Percentiles rank a stretch among this genome's conserved stretches.
Evolutionary conservation across 768 basidiomycete genomes (phyloP).

Genomic region (Rhodocollybia butyracea): DNA sequence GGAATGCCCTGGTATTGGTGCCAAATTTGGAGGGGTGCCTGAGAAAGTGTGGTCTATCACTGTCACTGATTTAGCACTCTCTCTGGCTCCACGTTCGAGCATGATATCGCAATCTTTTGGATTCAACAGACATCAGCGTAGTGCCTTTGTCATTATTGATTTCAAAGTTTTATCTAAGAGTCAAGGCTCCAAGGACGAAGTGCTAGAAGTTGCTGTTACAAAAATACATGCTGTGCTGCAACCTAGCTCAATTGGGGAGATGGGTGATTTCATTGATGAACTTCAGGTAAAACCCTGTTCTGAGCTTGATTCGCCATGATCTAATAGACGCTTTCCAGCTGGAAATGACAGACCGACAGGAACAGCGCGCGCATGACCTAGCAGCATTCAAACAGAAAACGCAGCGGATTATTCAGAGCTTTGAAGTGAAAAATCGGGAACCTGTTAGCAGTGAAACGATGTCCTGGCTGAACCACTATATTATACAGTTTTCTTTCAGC

Average conservation of each 20-base stretch:
- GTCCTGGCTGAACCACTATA: constrained; percentile 56
- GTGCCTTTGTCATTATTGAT: constrained; percentile 85
- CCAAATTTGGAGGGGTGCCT: constrained; percentile 47
- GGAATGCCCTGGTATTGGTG: constrained; percentile 73
- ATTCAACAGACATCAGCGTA: constrained; percentile 48
- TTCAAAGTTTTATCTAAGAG: constrained; percentile 37
- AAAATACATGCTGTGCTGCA: constrained; percentile 94
- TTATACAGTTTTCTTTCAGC: constrained; percentile 50
- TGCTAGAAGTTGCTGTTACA: constrained; percentile 54
- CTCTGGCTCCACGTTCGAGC: constrained; percentile 63
- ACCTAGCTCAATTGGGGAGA: constrained; percentile 85
- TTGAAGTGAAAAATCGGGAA: constrained; percentile 56
- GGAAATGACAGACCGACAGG: constrained; percentile 71
- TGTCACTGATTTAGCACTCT: constrained; percentile 77
- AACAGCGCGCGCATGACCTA: constrained; percentile 74
- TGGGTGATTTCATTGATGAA: constrained; percentile 87
- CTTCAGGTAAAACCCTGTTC: constrained; percentile 53
- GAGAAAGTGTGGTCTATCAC: constrained; percentile 63
- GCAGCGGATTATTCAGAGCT: constrained; percentile 65
- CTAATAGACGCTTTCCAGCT: constrained; percentile 36
- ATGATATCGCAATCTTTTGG: constrained; percentile 50
- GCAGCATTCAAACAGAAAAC: constrained; percentile 84
- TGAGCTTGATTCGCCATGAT: background rate
- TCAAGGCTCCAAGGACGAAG: background rate
- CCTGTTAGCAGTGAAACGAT: constrained; percentile 27